Base-by-base conservation (phyloP, 2,329 filamentous ascomycete genomes). In the Hypocrella siamensis region DNA sequence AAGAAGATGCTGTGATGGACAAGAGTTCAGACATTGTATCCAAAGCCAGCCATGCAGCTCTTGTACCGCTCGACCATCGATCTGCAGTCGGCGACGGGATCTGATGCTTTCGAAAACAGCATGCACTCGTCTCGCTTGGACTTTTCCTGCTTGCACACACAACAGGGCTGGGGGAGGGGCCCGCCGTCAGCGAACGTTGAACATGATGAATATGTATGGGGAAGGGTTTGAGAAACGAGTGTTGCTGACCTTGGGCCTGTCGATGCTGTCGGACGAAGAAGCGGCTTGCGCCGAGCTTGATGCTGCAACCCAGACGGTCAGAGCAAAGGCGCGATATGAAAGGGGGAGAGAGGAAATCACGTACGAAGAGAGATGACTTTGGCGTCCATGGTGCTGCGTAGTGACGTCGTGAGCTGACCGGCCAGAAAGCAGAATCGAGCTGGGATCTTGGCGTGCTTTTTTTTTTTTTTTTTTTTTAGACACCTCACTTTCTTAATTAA, bases 91-190 rank as follows among this genome's bases (percentile, higher is more conserved):
- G 73, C 68, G 46, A 82, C 71, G 25, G 90, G 83, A 51, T 94
- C 79, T 48, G 77, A 68, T 38, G 81, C 69, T 40, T 73, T 85
- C 34, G 84, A 93, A 64, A 96, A 94, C 35, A 98, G 80, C 88
- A 98, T 96, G 67, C 90, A 98, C 60, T 98, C 86, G 61, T 98
- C 90, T 40, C 90, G 83, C 45, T 70, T 70, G 25, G 82, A 67
- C 58, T 98, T 98, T 57, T 98, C 85, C 28, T 90, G 75, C 53
- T 86, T 94, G 73, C 90, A 98, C 19, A 96, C 90, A 54, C 90
- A 96, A 70, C 90, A 96, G 27, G 88, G 88, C 84, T 94, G 48
- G 37, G 2, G n/a, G 5, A 18, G 7, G 3, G 28, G 27, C 19
- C 33, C 8, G 8, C 25, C 19, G 5, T 15, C 27, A 3, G 16